A percentile compares a stretch with the other conserved stretches of the same genome.
Conservation (phyloP, 2,329 filamentous ascomycete species). For the Penicillium griseofulvum region DNA sequence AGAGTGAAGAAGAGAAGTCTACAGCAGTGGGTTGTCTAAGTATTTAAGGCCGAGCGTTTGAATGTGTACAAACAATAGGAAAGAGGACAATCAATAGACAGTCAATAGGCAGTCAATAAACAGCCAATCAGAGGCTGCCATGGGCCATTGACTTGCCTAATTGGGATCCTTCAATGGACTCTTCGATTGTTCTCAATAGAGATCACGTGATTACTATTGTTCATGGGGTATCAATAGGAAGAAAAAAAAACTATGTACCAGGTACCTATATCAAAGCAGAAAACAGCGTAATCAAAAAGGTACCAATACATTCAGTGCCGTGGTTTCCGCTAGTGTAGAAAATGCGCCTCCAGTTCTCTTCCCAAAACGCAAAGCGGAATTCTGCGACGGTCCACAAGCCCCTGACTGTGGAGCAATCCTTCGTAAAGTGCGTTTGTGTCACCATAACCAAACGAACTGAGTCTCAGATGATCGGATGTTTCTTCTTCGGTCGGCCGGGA, state of each 20-base stretch:
- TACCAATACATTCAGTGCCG: not conserved
- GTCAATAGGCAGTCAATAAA: constrained; percentile 4
- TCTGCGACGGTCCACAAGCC: constrained; percentile 16
- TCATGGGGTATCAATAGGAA: constrained; percentile 1
- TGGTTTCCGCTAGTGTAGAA: constrained; percentile 9
- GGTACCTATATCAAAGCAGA: not conserved
- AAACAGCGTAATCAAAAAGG: not conserved
- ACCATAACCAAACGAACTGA: constrained; percentile 11
- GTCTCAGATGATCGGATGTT: constrained; percentile 8
- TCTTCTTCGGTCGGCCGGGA: constrained; percentile 11
- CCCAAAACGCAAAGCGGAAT: constrained; percentile 24
- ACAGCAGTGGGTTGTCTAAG: not conserved
- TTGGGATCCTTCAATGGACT: constrained; percentile 3
- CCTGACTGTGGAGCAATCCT: constrained; percentile 15
- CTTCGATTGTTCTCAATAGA: constrained; percentile 9
- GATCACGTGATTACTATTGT: constrained; percentile 11
- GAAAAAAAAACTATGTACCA: not conserved
- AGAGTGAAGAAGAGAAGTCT: not conserved
- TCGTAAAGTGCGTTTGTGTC: constrained; percentile 21
- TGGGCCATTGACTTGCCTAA: constrained; percentile 3
- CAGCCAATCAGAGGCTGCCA: constrained; percentile 2
- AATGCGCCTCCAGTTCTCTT: constrained; percentile 19
- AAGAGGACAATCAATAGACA: not conserved
- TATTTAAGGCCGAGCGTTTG: constrained; percentile 4
- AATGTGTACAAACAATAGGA: constrained; percentile 2